Evolutionary conservation across 805 yeast genomes (phyloP).

Genomic region (Metschnikowia colocasiae): DNA sequence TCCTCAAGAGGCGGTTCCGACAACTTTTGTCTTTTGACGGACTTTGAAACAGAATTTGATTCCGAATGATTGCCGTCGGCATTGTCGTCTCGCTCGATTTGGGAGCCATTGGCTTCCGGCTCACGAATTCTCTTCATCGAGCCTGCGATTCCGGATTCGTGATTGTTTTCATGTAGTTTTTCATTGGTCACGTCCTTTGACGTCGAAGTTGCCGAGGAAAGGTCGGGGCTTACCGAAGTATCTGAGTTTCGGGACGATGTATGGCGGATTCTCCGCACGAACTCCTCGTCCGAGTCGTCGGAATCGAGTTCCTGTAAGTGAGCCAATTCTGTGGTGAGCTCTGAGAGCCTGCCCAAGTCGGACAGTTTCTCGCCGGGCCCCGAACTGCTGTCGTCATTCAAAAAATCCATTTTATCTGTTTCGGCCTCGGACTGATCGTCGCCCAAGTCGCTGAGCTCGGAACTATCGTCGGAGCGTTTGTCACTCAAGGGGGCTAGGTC

Average conservation of each 20-base stretch:
- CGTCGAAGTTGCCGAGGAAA: constrained; percentile 2
- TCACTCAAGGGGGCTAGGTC: constrained; percentile 21
- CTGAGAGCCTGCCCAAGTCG: constrained; percentile 38
- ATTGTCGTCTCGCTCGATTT: constrained; percentile 1
- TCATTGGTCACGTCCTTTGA: constrained; percentile 1
- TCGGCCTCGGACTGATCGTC: constrained; percentile 81
- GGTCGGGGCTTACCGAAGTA: constrained; percentile 2
- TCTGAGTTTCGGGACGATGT: constrained; percentile 2
- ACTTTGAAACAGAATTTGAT: background rate
- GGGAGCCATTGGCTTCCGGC: constrained; percentile 1
- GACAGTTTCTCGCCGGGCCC: constrained; percentile 23
- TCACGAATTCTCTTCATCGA: constrained; percentile 6
- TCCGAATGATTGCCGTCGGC: background rate
- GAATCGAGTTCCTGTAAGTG: constrained; percentile 36
- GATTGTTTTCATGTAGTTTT: background rate
- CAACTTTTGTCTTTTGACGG: background rate
- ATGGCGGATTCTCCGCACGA: constrained; percentile 4
- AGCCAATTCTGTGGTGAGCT: constrained; percentile 40
- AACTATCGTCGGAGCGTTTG: constrained; percentile 27
- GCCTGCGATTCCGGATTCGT: constrained; percentile 6
- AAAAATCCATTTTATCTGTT: constrained; percentile 76
- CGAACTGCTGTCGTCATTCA: constrained; percentile 31
- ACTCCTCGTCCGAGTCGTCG: constrained; percentile 24
- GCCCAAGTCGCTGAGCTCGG: constrained; percentile 49
- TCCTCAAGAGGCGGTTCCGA: constrained; percentile 1